Base-by-base conservation (phyloP, 1,284 basidiomycete species). In the Stereum hirsutum region DNA sequence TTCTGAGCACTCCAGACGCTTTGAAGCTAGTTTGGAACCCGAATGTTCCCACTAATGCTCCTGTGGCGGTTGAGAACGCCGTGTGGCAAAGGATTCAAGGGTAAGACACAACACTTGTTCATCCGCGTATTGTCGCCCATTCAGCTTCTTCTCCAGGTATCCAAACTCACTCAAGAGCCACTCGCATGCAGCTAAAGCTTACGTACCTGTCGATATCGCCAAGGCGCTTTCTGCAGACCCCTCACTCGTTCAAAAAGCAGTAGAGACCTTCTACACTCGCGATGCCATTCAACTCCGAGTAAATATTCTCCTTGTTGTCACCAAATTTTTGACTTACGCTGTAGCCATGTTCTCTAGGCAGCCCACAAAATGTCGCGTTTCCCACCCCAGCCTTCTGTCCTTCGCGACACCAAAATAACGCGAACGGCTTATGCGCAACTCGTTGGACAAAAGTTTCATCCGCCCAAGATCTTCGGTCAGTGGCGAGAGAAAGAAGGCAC, bases 341-440 rank as follows among this genome's bases (percentile, higher is more conserved):
- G n/a, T 47, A 27, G 27, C 20, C 28, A 43, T 21, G 41, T 39
- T 20, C 25, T 19, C 15, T 40, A 94, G 85, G 74, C 82, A 19
- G 89, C 86, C 8, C 83, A 92, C 54, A 79, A 80, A 47, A 95
- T 96, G 88, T 63, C 81, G 0, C 80, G 87, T 37, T 98, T 98
- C 59, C 78, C 89, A 2, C 91, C 93, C 2, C 64, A 74, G 25
- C 68, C 83, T 0, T 67, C 69, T 19, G 62, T 78, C 6, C 67
- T 89, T 7, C 68, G 72, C 2, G 70, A 73, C 0, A 70, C 92
- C 5, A 78, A 67, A 43, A 75, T 95, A 76, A 94, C 92, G 1
- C 75, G 91, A 33, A 85, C 89, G 0, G 87, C 91, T 0, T 98
- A 96, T 61, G 95, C 94, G 1, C 94, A 97, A 55, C 68, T 98